phyloP scores from a whole-genome alignment of 2,329 filamentous ascomycete species.

The Paramyrothecium roridum region DNA sequence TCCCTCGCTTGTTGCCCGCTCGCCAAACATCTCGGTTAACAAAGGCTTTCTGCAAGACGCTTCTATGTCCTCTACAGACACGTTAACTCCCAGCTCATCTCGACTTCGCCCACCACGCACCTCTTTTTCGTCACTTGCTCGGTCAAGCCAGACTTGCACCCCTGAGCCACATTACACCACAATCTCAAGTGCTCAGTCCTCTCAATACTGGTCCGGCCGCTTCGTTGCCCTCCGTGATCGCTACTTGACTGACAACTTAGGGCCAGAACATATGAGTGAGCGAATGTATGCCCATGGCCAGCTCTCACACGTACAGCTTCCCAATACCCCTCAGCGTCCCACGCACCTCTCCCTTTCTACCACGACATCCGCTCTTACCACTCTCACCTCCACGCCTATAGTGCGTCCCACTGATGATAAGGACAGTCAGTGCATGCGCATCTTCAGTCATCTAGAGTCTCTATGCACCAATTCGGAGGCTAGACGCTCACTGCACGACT shows the following conservation, averaged over 20 bases:
- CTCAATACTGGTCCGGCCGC: conserved; percentile 60
- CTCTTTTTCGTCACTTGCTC: conserved; percentile 13
- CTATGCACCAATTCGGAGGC: conserved; percentile 47
- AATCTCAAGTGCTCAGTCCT: conserved; percentile 41
- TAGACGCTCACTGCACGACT: conserved; percentile 40
- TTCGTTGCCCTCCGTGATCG: conserved; percentile 56
- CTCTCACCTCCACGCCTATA: conserved; percentile 12
- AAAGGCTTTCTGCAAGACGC: conserved; percentile 11
- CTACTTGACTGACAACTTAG: conserved; percentile 22
- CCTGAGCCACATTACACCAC: conserved; percentile 18
- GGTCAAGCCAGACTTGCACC: conserved; percentile 11
- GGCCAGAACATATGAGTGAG: conserved; percentile 5
- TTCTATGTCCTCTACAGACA: conserved; percentile 15
- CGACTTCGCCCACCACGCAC: conserved; percentile 11
- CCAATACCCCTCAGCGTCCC: conserved; percentile 14
- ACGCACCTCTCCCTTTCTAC: conserved; percentile 26
- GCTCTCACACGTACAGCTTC: conserved; percentile 1
- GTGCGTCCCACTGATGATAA: conserved; percentile 26
- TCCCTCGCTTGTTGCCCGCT: conserved; percentile 16
- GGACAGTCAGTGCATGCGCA: conserved; percentile 36
- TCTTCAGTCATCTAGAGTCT: conserved; percentile 43
- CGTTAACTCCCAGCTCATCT: conserved; percentile 12
- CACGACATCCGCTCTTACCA: conserved; percentile 27
- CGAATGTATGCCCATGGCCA: neutral
- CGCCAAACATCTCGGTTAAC: conserved; percentile 8